Conservation (phyloP, 1,284 basidiomycete genomes). For the Tausonia pullulans region DNA sequence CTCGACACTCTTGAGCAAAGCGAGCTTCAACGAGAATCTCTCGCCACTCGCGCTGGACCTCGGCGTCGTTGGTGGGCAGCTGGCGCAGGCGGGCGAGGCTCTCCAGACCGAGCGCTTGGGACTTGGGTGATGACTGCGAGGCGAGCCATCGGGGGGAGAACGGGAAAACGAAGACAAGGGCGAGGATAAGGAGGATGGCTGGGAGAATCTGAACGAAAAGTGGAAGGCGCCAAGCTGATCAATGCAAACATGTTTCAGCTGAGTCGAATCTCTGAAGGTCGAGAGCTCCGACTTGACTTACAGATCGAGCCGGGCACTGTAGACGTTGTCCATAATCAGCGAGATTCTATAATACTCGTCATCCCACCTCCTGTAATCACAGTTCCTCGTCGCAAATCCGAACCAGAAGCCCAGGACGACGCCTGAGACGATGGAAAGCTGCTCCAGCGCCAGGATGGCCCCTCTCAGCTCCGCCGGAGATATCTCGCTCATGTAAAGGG, state of each 20-base stretch:
- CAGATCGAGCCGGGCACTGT: conserved; percentile 42
- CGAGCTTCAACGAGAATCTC: conserved; percentile 44
- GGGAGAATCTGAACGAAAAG: conserved; percentile 60
- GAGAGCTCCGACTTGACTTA: not conserved
- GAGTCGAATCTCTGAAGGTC: too few species aligned
- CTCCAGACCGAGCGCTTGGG: not conserved
- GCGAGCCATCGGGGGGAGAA: conserved; percentile 48
- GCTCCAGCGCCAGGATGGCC: conserved; percentile 64
- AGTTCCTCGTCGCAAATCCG: conserved; percentile 55
- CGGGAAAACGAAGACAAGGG: conserved; percentile 50
- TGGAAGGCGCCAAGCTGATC: conserved; percentile 55
- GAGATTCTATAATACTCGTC: too few species aligned
- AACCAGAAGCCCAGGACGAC: conserved; percentile 71
- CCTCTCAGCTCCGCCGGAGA: conserved; percentile 68
- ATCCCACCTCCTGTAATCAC: conserved; percentile 17
- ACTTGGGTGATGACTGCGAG: conserved; percentile 25
- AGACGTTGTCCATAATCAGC: too few species aligned
- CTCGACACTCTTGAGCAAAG: conserved; percentile 6
- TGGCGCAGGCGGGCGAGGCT: not conserved
- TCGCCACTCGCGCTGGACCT: conserved; percentile 38
- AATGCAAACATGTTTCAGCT: too few species aligned
- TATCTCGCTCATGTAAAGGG: conserved; percentile 72
- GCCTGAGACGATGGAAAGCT: conserved; percentile 63
- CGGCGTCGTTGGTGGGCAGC: conserved; percentile 16
- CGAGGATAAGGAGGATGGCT: conserved; percentile 43